Evolutionary conservation across 2,329 filamentous ascomycete species (phyloP), one percentile per base, ranked within the genome.

Genomic region (Tothia fuscella): DNA sequence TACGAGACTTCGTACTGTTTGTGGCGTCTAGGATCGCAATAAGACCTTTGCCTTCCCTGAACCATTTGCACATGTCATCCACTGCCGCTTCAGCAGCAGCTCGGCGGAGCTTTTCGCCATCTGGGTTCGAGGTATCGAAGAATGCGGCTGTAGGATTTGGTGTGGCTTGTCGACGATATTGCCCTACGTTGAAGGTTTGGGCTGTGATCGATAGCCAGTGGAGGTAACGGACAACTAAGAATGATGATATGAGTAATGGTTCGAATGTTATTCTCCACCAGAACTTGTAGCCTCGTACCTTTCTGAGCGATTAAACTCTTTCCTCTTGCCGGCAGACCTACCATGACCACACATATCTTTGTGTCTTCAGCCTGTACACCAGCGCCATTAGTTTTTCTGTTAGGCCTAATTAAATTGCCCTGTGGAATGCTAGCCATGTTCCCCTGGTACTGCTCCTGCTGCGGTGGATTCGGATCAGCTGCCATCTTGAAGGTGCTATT

Each of bases 231-330:
- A 64, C 62, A 42, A 64, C 62, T 65, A 33, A 13, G 9, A 3
- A 32, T 22, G 20, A 16, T 24, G 19, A 21, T 28, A 40, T n/a
- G n/a, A n/a, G n/a, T n/a, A n/a, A n/a, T n/a, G n/a, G n/a, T n/a
- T n/a, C n/a, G n/a, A n/a, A n/a, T n/a, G n/a, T n/a, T 9, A 13
- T 7, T n/a, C 19, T 42, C 20, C 16, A 17, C 16, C 10, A 34
- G 13, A 34, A n/a, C n/a, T n/a, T 32, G 3, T 40, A 10, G 5
- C 17, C 17, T n/a, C 43, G 59, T 69, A 91, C 88, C 87, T 76
- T 95, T 95, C 57, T 93, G 87, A 51, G 91, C 89, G 59, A 98
- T 96, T 62, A 94, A 78, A 67, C 86, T 94, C 74, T 98, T 98
- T 56, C 91, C 91, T 52, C 91, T 74, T 47, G 91, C 91, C 42